phyloP scores from a whole-genome alignment of 805 yeast species.

The Saccharomycopsis oosterbeekiorum region DNA sequence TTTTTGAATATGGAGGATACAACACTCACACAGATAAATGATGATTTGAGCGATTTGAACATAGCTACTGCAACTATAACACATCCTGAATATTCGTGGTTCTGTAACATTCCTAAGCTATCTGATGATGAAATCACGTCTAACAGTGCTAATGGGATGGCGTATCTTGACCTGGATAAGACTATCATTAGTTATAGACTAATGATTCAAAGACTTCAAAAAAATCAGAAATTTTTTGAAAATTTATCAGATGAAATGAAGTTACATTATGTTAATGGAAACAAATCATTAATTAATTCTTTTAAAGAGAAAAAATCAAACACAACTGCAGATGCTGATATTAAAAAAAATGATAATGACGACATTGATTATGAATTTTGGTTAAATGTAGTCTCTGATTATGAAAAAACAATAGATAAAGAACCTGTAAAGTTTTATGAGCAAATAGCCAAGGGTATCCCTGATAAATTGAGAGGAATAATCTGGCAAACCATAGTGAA shows the following conservation, averaged over 20 bases:
- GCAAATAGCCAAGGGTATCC: conserved; percentile 69
- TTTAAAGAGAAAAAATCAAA: conserved; percentile 12
- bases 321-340: conserved; percentile 9
- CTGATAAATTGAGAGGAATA: conserved; percentile 75
- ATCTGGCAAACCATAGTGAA: conserved; percentile 86
- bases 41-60: neutral
- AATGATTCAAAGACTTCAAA: conserved; percentile 48
- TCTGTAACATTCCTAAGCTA: neutral
- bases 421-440: conserved; percentile 50
- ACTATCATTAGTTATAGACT: conserved; percentile 37
- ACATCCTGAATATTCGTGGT: neutral
- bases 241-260: conserved; percentile 43
- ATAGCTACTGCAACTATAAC: neutral
- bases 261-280: conserved; percentile 37
- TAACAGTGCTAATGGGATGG: neutral
- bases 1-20: neutral
- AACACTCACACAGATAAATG: neutral
- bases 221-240: conserved; percentile 41
- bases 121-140: neutral
- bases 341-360: neutral
- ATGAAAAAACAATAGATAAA: conserved; percentile 51
- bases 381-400: conserved; percentile 73
- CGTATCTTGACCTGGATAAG: neutral
- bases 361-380: conserved; percentile 76
- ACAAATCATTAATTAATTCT: conserved; percentile 23